Evolutionary conservation across 1,139 yeast species (phyloP).

Genomic region (Scheffersomyces lignicola): DNA sequence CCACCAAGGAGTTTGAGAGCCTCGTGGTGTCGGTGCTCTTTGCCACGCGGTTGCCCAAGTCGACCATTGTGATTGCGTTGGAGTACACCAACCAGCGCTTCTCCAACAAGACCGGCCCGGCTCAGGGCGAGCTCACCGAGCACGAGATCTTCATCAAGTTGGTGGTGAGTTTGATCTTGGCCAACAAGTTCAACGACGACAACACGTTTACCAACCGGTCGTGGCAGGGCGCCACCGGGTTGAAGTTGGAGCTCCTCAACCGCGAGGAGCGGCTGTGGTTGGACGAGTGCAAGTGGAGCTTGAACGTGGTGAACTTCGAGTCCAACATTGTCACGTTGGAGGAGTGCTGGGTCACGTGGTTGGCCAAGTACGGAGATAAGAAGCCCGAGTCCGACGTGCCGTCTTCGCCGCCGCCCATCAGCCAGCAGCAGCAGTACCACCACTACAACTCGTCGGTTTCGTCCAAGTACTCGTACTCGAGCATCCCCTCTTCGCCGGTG

Average conservation of each 20-base stretch:
- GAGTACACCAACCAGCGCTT: slow-evolving; percentile 64
- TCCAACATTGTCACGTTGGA: slow-evolving; percentile 42
- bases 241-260: slow-evolving; percentile 61
- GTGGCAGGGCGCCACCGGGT: slow-evolving; percentile 94
- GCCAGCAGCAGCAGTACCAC: background rate
- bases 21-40: slow-evolving; percentile 68
- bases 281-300: slow-evolving; percentile 45
- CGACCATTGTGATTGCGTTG: slow-evolving; percentile 76
- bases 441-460: background rate
- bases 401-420: slow-evolving; percentile 1
- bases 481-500: slow-evolving; percentile 28
- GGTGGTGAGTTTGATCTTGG: slow-evolving; percentile 72
- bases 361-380: slow-evolving; percentile 30
- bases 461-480: slow-evolving; percentile 5
- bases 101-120: slow-evolving; percentile 16
- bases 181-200: slow-evolving; percentile 95
- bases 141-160: slow-evolving; percentile 59
- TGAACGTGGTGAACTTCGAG: slow-evolving; percentile 46
- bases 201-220: slow-evolving; percentile 93
- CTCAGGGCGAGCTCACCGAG: slow-evolving; percentile 22
- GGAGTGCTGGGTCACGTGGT: slow-evolving; percentile 51
- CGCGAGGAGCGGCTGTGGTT: slow-evolving; percentile 77
- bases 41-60: slow-evolving; percentile 87
- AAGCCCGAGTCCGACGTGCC: slow-evolving; percentile 4
- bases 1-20: slow-evolving; percentile 56